Evolutionary conservation across 1,284 basidiomycete species (phyloP).

Genomic region (Rhodotorula sp.): DNA sequence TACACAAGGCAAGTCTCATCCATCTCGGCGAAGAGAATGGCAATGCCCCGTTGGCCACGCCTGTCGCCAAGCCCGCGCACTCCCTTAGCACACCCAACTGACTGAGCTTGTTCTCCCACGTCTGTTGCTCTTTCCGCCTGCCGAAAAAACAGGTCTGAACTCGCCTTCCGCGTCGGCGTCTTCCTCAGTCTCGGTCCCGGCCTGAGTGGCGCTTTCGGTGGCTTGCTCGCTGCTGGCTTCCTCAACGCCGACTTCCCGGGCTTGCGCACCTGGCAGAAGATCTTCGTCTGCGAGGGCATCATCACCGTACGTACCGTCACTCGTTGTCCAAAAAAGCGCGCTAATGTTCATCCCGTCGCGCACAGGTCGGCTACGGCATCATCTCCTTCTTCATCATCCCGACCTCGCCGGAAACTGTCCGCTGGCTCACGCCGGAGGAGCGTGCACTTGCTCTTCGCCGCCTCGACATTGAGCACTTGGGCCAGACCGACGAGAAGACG

Average conservation of each 20-base stretch:
- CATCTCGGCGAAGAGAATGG: too few species aligned
- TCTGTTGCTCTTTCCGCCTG: too few species aligned
- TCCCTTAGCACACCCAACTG: too few species aligned
- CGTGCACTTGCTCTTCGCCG: conserved; percentile 42
- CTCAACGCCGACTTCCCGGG: conserved; percentile 37
- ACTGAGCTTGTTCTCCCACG: too few species aligned
- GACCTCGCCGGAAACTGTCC: conserved; percentile 47
- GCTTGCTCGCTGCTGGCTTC: conserved; percentile 43
- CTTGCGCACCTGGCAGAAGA: conserved; percentile 48
- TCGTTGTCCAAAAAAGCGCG: neutral
- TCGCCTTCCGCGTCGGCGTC: conserved; percentile 43
- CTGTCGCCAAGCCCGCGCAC: too few species aligned
- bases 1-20: conserved; percentile 22
- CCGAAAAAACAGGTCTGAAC: conserved; percentile 28
- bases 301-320: neutral
- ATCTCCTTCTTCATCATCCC: conserved; percentile 50
- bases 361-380: conserved; percentile 41
- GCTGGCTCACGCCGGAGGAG: conserved; percentile 49
- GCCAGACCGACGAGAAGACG: conserved; percentile 40
- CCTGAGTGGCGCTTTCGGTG: conserved; percentile 41
- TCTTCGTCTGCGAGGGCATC: conserved; percentile 40
- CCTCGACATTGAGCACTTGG: conserved; percentile 36
- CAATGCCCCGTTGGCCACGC: too few species aligned
- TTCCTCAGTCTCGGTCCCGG: conserved; percentile 37
- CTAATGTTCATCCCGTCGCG: too few species aligned